phyloP scores from a whole-genome alignment of 2,329 filamentous ascomycete genomes.

The Ampelomyces quisqualis region DNA sequence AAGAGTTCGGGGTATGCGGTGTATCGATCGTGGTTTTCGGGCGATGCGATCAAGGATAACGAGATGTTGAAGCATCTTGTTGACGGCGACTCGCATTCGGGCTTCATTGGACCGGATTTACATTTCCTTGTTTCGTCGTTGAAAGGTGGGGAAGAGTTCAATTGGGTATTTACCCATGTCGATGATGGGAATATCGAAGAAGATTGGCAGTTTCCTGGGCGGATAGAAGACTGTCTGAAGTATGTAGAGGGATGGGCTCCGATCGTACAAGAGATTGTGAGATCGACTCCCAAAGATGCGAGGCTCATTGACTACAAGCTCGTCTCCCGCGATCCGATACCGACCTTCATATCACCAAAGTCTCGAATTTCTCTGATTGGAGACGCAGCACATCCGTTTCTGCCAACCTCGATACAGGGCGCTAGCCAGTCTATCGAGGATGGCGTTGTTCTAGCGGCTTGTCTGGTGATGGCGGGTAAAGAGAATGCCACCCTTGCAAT shows the following conservation, averaged over 20 bases:
- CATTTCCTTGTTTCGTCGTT: constrained; percentile 41
- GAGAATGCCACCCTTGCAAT: constrained; percentile 24
- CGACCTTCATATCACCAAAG: constrained; percentile 53
- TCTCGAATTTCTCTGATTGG: constrained; percentile 54
- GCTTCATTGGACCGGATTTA: constrained; percentile 39
- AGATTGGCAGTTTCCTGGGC: constrained; percentile 37
- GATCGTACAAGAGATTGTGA: constrained; percentile 35
- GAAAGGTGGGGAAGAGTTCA: constrained; percentile 40
- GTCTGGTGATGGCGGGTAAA: constrained; percentile 30
- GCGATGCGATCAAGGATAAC: constrained; percentile 29
- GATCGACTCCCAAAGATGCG: constrained; percentile 34
- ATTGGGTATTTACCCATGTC: constrained; percentile 43
- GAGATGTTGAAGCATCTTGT: constrained; percentile 35
- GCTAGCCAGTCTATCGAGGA: constrained; percentile 58
- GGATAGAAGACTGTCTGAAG: constrained; percentile 34
- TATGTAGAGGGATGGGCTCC: constrained; percentile 37
- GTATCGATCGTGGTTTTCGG: constrained; percentile 50
- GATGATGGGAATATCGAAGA: constrained; percentile 43
- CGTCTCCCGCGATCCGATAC: constrained; percentile 55
- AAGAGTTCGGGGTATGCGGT: constrained; percentile 57
- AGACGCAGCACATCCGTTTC: constrained; percentile 56
- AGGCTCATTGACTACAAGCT: constrained; percentile 56
- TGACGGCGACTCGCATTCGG: constrained; percentile 36
- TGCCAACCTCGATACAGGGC: constrained; percentile 56
- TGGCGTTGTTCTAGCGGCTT: constrained; percentile 32